Conservation (phyloP, 805 yeast genomes). For the Sugiyamaella floridensis region DNA sequence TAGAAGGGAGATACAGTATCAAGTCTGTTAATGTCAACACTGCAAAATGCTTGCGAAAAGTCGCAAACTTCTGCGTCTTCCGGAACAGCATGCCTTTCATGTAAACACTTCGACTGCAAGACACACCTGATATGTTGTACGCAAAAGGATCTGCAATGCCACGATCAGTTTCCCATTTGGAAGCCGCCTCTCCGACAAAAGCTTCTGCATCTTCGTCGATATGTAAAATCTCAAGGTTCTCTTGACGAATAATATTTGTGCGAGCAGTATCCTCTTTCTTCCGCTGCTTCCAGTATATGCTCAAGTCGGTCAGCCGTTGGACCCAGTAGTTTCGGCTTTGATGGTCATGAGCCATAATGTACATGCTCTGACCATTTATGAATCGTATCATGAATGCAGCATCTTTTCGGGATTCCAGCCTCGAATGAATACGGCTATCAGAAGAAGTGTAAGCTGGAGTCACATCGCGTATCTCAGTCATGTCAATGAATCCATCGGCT, state of each 20-base stretch:
- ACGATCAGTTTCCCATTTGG: slow-evolving; percentile 49
- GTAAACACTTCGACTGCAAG: slow-evolving; percentile 54
- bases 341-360: slow-evolving; percentile 50
- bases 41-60: slow-evolving; percentile 55
- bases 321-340: slow-evolving; percentile 61
- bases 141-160: slow-evolving; percentile 48
- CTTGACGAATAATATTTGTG: slow-evolving; percentile 33
- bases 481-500: slow-evolving; percentile 56
- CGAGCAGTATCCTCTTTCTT: slow-evolving; percentile 36
- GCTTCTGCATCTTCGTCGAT: slow-evolving; percentile 55
- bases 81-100: slow-evolving; percentile 62
- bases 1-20: slow-evolving; percentile 46
- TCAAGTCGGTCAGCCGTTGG: slow-evolving; percentile 37
- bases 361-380: slow-evolving; percentile 25
- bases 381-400: slow-evolving; percentile 44
- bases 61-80: slow-evolving; percentile 61
- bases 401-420: not conserved
- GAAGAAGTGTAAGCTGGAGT: slow-evolving; percentile 19
- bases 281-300: slow-evolving; percentile 54
- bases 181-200: slow-evolving; percentile 37
- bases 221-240: slow-evolving; percentile 42
- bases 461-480: slow-evolving; percentile 37
- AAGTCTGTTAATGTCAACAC: slow-evolving; percentile 66
- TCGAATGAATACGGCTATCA: not conserved
- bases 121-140: slow-evolving; percentile 49